phyloP scores from a whole-genome alignment of 495 filamentous ascomycete genomes.

The Lophiostoma macrostomum region DNA sequence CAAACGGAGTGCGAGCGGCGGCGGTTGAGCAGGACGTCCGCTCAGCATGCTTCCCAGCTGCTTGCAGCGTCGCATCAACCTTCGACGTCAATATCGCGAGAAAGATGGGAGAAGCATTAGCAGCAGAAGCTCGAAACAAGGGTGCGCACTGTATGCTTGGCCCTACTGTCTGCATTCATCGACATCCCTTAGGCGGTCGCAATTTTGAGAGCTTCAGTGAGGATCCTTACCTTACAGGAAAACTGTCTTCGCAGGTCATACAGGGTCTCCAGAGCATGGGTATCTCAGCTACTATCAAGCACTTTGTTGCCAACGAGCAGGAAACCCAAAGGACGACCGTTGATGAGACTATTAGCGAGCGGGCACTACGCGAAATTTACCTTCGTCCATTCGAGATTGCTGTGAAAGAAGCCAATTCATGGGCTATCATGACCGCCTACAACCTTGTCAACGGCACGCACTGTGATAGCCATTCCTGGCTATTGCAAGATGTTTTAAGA shows the following conservation, averaged over 20 bases:
- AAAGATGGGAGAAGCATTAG: constrained; percentile 60
- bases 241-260: constrained; percentile 61
- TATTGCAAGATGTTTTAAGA: constrained; percentile 17
- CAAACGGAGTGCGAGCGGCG: constrained; percentile 30
- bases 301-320: constrained; percentile 80
- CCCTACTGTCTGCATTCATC: constrained; percentile 76
- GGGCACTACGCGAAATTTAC: constrained; percentile 51
- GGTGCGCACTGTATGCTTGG: constrained; percentile 60
- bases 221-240: constrained; percentile 69
- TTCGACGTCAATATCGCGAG: constrained; percentile 63
- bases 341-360: constrained; percentile 61
- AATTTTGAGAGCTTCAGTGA: constrained; percentile 80
- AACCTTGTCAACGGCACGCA: constrained; percentile 28
- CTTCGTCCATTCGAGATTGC: constrained; percentile 27
- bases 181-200: constrained; percentile 71
- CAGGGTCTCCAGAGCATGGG: constrained; percentile 69
- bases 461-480: constrained; percentile 12
- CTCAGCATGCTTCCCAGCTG: constrained; percentile 32
- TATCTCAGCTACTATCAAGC: constrained; percentile 71
- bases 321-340: constrained; percentile 70
- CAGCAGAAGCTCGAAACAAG: constrained; percentile 66
- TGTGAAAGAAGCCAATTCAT: constrained; percentile 21
- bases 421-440: constrained; percentile 30
- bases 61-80: constrained; percentile 65
- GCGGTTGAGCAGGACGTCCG: constrained; percentile 18